Conservation (phyloP, 176 grass and related monocot species). For the Guadua angustifolia region DNA sequence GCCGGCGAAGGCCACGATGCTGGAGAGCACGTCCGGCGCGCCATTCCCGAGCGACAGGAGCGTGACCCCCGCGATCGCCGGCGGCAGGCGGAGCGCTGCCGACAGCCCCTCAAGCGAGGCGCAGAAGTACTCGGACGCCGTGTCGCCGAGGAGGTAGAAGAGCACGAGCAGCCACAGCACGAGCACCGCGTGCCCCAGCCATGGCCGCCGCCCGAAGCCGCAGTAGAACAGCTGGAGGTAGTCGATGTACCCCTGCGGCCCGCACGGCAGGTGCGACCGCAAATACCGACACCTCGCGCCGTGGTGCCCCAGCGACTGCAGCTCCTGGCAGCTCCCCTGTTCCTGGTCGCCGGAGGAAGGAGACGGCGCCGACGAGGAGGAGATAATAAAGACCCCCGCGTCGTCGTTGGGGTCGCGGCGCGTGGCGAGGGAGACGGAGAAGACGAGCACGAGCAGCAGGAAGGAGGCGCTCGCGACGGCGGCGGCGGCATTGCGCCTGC, state of each 20-base stretch:
- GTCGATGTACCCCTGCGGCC: constrained; percentile 63
- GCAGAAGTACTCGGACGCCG: constrained; percentile 80
- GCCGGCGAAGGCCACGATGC: constrained; percentile 68
- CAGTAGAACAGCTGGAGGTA: constrained; percentile 84
- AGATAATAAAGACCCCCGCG: not conserved
- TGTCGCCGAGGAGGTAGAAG: constrained; percentile 94
- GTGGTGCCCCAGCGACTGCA: constrained; percentile 41
- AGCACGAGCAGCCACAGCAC: constrained; percentile 64
- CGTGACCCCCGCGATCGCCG: constrained; percentile 73
- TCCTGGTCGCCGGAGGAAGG: not conserved
- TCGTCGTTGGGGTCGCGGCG: not conserved
- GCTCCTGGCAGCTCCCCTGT: constrained; percentile 43
- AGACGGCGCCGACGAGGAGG: not conserved
- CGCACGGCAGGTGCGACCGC: constrained; percentile 43
- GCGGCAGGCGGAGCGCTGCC: constrained; percentile 57
- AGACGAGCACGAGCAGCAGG: constrained; percentile 30
- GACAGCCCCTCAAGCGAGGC: constrained; percentile 63
- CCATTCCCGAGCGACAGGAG: constrained; percentile 83
- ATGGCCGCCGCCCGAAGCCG: constrained; percentile 14
- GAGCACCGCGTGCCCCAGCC: constrained; percentile 51
- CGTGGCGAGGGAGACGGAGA: constrained; percentile 7
- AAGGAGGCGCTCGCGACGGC: constrained; percentile 35
- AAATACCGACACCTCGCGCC: constrained; percentile 55
- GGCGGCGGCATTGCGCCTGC: constrained; percentile 51
- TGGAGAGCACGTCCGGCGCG: constrained; percentile 86